Evolutionary conservation across 2,329 filamentous ascomycete species (phyloP).

Genomic region (Pseudogymnoascus sp.): DNA sequence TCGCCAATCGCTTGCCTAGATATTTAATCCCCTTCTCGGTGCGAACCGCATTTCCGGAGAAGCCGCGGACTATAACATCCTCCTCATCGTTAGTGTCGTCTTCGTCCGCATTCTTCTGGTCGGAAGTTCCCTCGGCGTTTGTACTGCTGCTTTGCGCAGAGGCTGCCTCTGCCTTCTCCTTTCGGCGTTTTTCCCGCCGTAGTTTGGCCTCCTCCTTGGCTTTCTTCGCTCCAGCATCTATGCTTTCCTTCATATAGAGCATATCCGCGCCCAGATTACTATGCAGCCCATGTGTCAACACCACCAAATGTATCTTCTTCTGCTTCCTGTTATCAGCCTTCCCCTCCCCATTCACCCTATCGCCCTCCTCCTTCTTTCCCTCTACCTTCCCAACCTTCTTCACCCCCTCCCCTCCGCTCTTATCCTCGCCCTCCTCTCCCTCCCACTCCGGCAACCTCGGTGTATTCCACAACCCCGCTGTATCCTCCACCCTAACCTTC

Average conservation of each 20-base stretch:
- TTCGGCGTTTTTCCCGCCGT: constrained; percentile 45
- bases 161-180: constrained; percentile 21
- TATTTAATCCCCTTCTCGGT: constrained; percentile 97
- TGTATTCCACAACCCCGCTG: constrained; percentile 85
- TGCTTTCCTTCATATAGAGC: constrained; percentile 95
- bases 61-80: constrained; percentile 82
- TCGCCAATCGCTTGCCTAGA: constrained; percentile 85
- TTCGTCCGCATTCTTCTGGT: constrained; percentile 19
- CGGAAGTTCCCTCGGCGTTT: constrained; percentile 8
- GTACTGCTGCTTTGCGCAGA: background rate
- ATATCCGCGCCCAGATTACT: constrained; percentile 95
- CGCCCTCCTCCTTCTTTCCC: constrained; percentile 11
- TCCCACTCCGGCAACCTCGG: constrained; percentile 64
- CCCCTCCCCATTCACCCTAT: constrained; percentile 17
- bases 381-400: constrained; percentile 15
- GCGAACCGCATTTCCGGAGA: constrained; percentile 78
- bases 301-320: constrained; percentile 81
- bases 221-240: constrained; percentile 72
- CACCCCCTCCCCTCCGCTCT: constrained; percentile 18
- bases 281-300: constrained; percentile 89
- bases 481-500: constrained; percentile 75
- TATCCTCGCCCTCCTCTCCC: constrained; percentile 19
- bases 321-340: constrained; percentile 41
- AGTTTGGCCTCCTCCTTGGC: constrained; percentile 61
- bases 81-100: constrained; percentile 55